Evolutionary conservation across 495 filamentous ascomycete genomes (phyloP), one percentile per base, ranked within the genome.

Genomic region (Neurospora sp.): DNA sequence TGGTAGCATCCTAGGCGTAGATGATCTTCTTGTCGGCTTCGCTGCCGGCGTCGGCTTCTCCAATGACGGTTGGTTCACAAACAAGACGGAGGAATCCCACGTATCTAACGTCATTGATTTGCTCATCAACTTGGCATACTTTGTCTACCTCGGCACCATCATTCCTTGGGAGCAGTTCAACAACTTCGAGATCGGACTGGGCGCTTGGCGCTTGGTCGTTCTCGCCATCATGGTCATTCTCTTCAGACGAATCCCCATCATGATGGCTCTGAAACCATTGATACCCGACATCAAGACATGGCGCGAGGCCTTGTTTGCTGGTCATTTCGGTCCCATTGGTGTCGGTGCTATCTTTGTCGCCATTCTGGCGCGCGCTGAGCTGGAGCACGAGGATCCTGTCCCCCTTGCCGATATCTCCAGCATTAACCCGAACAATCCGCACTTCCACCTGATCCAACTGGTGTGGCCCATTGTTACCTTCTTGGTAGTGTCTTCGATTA

Each of bases 81-180:
- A 98, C 78, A 97, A 98, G 85, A 99, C 96, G 0, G 96, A 99
- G 78, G 96, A 99, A 77, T 93, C 96, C 2, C 95, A 98, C 79
- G 96, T 99, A 31, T 98, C 96, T 79, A 98, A 98, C 89, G 96
- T 99, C 81, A 98, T 99, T 79, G 96, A 99, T 85, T 81, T 99
- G 75, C 83, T 99, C 71, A 88, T 99, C 82, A 99, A 99, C 81
- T 88, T 98, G 89, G 90, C 95, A 6, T 98, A 98, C 79, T 98
- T 99, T 78, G 95, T 99, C 76, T 99, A 94, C 77, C 91, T 99
- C 69, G 96, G 96, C 69, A 92, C 96, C 41, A 97, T 99, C 81
- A 94, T 99, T 70, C 96, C 96, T 0, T 99, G 96, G 96, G 87
- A 89, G 73, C 87, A 90, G 74, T 99, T 88, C 86, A 97, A 97